Evolutionary conservation across 192 early-diverging fungal genomes (phyloP).

Genomic region (Linnemannia schmuckeri): DNA sequence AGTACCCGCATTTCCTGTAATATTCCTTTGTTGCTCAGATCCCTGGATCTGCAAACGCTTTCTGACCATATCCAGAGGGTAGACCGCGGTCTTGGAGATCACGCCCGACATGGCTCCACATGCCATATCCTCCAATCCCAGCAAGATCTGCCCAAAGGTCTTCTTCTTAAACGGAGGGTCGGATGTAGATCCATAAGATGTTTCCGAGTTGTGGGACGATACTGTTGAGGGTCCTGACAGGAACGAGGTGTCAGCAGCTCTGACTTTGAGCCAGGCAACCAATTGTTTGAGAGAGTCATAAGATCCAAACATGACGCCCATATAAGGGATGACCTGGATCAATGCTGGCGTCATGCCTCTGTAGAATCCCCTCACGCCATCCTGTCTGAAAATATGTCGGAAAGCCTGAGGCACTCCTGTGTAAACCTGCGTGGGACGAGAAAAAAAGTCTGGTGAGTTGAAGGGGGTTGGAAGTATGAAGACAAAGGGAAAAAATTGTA

Average conservation of each 20-base stretch:
- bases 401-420: slow-evolving; percentile 74
- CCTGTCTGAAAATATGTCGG: slow-evolving; percentile 71
- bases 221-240: not conserved
- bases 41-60: slow-evolving; percentile 76
- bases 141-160: slow-evolving; percentile 16
- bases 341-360: slow-evolving; percentile 85
- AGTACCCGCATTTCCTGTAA: not conserved
- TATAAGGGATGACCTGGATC: slow-evolving; percentile 94
- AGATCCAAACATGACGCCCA: slow-evolving; percentile 92
- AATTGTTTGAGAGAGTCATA: slow-evolving; percentile 73
- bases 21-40: slow-evolving; percentile 50
- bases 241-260: not conserved
- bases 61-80: slow-evolving; percentile 92
- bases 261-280: slow-evolving; percentile 51
- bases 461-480: not conserved
- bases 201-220: not conserved
- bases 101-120: slow-evolving; percentile 86
- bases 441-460: no score
- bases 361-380: slow-evolving; percentile 90
- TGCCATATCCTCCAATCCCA: slow-evolving; percentile 73
- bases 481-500: not conserved
- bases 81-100: slow-evolving; percentile 86
- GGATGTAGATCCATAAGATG: slow-evolving; percentile 1
- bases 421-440: slow-evolving; percentile 65
- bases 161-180: not conserved